Percentiles rank a stretch among this genome's conserved stretches.
Evolutionary conservation across 2,329 filamentous ascomycete genomes (phyloP).

Genomic region (Sporothrix pseudoabietina): DNA sequence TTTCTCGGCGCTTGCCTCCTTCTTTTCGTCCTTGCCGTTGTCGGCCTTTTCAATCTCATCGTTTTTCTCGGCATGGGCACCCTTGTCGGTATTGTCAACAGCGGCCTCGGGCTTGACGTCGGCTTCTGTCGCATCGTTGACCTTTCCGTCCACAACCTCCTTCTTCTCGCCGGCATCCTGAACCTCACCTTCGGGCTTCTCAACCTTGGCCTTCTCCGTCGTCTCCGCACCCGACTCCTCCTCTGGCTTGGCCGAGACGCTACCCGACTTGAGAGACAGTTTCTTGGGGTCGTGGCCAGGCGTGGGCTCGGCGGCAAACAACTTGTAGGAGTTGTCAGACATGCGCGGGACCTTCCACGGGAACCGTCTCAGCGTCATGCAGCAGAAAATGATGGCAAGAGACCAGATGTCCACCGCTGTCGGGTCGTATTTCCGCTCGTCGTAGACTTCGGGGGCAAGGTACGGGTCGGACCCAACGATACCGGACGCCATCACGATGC

Average conservation of each 20-base stretch:
- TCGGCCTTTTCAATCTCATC: slow-evolving; percentile 23
- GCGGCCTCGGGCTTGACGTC: background rate
- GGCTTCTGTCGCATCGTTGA: background rate
- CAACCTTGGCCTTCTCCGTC: slow-evolving; percentile 5
- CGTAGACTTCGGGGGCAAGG: slow-evolving; percentile 94
- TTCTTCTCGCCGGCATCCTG: background rate
- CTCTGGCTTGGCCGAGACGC: slow-evolving; percentile 59
- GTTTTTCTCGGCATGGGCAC: background rate
- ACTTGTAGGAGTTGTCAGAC: slow-evolving; percentile 90
- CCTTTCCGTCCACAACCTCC: background rate
- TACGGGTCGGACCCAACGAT: slow-evolving; percentile 89
- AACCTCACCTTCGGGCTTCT: background rate
- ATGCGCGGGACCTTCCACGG: slow-evolving; percentile 94
- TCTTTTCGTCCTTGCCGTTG: slow-evolving; percentile 33
- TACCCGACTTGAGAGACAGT: slow-evolving; percentile 61
- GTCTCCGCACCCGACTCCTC: slow-evolving; percentile 43
- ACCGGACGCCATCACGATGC: slow-evolving; percentile 80
- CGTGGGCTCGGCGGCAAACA: slow-evolving; percentile 85
- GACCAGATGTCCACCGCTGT: slow-evolving; percentile 97
- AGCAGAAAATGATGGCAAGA: slow-evolving; percentile 96
- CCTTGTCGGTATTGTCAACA: background rate
- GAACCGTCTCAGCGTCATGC: slow-evolving; percentile 93
- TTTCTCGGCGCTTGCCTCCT: slow-evolving; percentile 29
- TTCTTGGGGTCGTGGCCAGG: slow-evolving; percentile 66
- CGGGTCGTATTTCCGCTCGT: slow-evolving; percentile 89